Evolutionary conservation across 352 stramenopile species (phyloP).

Genomic region (Aphanomyces astaci): DNA sequence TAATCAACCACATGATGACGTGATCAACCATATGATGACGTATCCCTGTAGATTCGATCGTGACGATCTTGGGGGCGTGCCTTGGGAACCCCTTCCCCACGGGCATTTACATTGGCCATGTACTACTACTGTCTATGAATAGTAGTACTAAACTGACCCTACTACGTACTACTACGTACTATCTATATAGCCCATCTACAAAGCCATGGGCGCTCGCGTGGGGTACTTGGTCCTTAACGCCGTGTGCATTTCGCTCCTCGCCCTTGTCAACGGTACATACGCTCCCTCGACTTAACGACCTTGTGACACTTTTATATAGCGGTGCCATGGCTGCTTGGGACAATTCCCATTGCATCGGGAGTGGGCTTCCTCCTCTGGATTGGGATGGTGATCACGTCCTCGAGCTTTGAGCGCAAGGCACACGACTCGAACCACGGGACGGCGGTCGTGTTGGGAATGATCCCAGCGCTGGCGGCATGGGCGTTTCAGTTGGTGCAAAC

Average conservation of each 20-base stretch:
- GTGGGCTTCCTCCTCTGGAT: slow-evolving; percentile 47
- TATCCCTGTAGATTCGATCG: slow-evolving; percentile 28
- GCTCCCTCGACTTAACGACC: not conserved
- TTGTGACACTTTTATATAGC: slow-evolving; percentile 9
- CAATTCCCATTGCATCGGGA: slow-evolving; percentile 34
- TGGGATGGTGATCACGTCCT: slow-evolving; percentile 37
- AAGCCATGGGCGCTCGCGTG: slow-evolving; percentile 36
- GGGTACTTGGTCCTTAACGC: slow-evolving; percentile 36
- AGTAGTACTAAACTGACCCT: no score
- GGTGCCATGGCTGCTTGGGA: slow-evolving; percentile 30
- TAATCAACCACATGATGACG: slow-evolving; percentile 4
- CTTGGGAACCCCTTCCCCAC: slow-evolving; percentile 40
- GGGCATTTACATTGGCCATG: slow-evolving; percentile 38
- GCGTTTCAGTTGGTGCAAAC: slow-evolving; percentile 36
- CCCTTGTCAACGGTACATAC: slow-evolving; percentile 29
- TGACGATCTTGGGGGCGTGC: slow-evolving; percentile 34
- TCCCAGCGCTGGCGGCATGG: slow-evolving; percentile 37
- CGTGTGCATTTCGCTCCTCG: slow-evolving; percentile 27
- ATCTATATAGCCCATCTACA: slow-evolving; percentile 33
- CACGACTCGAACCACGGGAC: slow-evolving; percentile 36
- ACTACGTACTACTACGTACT: not conserved
- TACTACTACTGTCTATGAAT: slow-evolving; percentile 7
- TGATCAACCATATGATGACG: not conserved
- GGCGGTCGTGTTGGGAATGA: slow-evolving; percentile 35
- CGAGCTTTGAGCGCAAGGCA: slow-evolving; percentile 33